Evolutionary conservation across 345 rosid species (phyloP).

Genomic region (Gynandropsis gynandra): DNA sequence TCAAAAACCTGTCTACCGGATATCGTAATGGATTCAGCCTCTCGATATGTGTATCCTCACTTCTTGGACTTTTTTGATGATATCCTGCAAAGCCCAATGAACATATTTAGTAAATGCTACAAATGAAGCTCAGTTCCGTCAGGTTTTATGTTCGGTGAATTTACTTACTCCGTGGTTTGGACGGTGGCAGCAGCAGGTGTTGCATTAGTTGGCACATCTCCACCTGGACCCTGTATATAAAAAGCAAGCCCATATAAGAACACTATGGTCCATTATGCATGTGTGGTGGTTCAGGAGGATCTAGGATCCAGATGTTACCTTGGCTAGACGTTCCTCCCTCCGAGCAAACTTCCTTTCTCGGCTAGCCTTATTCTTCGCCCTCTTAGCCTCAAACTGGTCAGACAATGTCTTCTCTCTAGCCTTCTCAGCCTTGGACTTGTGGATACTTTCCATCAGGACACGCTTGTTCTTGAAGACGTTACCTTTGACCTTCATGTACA

Average conservation of each 20-base stretch:
- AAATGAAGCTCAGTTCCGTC: background rate
- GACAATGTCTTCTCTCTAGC: constrained; percentile 90
- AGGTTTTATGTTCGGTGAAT: background rate
- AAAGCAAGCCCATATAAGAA: background rate
- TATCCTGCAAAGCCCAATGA: constrained; percentile 30
- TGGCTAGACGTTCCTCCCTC: constrained; percentile 87
- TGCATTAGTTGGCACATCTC: constrained; percentile 36
- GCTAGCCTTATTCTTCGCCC: constrained; percentile 96
- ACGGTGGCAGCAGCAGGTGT: constrained; percentile 33
- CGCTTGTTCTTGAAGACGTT: constrained; percentile 94
- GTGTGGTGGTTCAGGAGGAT: background rate
- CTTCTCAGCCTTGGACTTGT: constrained; percentile 95
- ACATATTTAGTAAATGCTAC: background rate
- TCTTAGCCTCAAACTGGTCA: constrained; percentile 93
- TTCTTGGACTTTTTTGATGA: constrained; percentile 47
- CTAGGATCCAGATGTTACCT: constrained; percentile 35
- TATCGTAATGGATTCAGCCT: constrained; percentile 1
- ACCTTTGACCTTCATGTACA: constrained; percentile 99
- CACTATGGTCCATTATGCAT: background rate
- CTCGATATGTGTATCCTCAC: constrained; percentile 17
- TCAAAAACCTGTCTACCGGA: constrained; percentile 10
- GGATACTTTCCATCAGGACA: constrained; percentile 93
- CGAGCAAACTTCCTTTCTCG: constrained; percentile 82
- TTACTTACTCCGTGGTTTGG: constrained; percentile 34
- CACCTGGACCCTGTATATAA: constrained; percentile 51